Percentiles rank a stretch among this genome's conserved stretches.
Evolutionary conservation across 106 monocot genomes (phyloP).

Genomic region (Dendrobium catenatum): DNA sequence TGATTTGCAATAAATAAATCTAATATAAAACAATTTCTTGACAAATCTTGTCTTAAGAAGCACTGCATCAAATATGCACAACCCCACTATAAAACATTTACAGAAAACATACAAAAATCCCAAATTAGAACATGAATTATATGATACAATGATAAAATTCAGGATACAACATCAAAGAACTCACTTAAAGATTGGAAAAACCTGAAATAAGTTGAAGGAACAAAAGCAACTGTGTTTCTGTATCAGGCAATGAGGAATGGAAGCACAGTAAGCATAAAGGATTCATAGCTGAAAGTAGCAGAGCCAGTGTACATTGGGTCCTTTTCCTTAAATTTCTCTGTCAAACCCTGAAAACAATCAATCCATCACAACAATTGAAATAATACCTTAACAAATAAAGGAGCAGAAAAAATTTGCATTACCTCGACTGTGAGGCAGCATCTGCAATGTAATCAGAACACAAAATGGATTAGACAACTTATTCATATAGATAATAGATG

Average conservation of each 20-base stretch:
- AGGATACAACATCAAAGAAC: too few species aligned
- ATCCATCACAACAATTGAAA: neutral
- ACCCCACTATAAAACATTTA: too few species aligned
- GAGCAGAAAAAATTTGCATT: neutral
- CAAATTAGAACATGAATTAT: too few species aligned
- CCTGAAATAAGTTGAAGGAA: neutral
- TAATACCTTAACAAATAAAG: neutral
- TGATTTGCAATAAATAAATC: too few species aligned
- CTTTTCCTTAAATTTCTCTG: constrained; percentile 70
- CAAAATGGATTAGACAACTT: neutral
- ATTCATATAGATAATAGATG: neutral
- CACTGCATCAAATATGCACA: too few species aligned
- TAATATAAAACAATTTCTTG: too few species aligned
- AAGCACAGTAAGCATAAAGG: constrained; percentile 58
- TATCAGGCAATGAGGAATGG: constrained; percentile 52
- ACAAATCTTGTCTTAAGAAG: too few species aligned
- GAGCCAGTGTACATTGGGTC: constrained; percentile 55
- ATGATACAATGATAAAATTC: too few species aligned
- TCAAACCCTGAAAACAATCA: constrained; percentile 39
- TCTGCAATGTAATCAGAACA: constrained; percentile 1
- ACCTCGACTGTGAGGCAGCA: constrained; percentile 2
- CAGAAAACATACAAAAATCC: too few species aligned
- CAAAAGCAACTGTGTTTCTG: neutral
- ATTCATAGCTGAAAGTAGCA: constrained; percentile 58
- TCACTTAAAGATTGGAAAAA: too few species aligned